phyloP scores from a whole-genome alignment of 225 moss, liverwort and hornwort genomes.

The Lunularia cruciata region DNA sequence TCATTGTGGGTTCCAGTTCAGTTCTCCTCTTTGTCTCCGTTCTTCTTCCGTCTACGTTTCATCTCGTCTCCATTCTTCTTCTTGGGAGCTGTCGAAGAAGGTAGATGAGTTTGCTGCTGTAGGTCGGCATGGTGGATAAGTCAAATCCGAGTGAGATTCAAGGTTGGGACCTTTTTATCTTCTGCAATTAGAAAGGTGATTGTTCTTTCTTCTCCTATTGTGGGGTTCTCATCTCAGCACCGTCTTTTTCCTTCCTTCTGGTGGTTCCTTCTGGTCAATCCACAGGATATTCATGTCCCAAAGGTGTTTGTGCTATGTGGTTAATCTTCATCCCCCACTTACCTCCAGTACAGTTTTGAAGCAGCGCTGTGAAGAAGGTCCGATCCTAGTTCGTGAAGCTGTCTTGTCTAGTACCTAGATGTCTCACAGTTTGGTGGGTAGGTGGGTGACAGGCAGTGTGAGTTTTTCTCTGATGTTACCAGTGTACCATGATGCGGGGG shows the following conservation, averaged over 20 bases:
- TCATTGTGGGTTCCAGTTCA: constrained; percentile 22
- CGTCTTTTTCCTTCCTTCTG: constrained; percentile 21
- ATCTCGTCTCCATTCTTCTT: constrained; percentile 18
- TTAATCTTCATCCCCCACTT: constrained; percentile 9
- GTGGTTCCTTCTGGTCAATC: neutral
- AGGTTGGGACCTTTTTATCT: constrained; percentile 1
- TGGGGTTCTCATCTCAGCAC: constrained; percentile 20
- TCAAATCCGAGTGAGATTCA: neutral
- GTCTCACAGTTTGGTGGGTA: neutral
- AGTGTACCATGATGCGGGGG: constrained; percentile 1
- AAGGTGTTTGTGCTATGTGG: constrained; percentile 28
- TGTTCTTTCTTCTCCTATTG: constrained; percentile 12
- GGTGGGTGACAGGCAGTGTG: neutral
- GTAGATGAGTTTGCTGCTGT: neutral
- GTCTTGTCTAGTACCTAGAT: constrained; percentile 6
- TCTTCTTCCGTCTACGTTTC: constrained; percentile 4
- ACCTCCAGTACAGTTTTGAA: constrained; percentile 36
- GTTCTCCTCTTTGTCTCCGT: neutral
- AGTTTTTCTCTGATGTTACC: constrained; percentile 10
- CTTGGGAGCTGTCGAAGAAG: constrained; percentile 18
- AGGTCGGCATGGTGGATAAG: neutral
- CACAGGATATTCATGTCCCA: constrained; percentile 10
- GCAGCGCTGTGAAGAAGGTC: constrained; percentile 16
- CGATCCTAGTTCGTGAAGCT: neutral
- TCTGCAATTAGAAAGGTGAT: constrained; percentile 8